Percentiles rank a stretch among this genome's conserved stretches.
Evolutionary conservation across 2,329 filamentous ascomycete species (phyloP).

Genomic region (Cephalotrichum gorgonifer): DNA sequence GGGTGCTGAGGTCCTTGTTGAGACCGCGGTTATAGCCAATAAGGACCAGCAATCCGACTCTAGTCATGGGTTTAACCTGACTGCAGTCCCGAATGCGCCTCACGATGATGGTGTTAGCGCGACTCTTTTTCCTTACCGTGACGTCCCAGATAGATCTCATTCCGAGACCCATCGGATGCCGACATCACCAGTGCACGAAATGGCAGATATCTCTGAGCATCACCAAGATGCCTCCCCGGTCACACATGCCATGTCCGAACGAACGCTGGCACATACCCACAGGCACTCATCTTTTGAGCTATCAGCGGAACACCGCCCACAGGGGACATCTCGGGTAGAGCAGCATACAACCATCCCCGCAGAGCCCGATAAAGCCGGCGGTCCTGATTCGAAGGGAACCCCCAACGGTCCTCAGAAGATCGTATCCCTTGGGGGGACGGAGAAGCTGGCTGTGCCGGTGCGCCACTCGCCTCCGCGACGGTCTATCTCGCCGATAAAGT

Average conservation of each 20-base stretch:
- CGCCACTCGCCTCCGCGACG: constrained; percentile 45
- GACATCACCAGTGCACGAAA: background rate
- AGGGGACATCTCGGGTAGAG: background rate
- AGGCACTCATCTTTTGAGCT: background rate
- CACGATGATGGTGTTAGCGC: background rate
- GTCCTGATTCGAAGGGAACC: background rate
- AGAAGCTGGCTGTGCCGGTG: constrained; percentile 4
- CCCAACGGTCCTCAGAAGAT: background rate
- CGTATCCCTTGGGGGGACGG: background rate
- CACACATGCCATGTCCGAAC: background rate
- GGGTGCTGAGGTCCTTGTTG: constrained; percentile 1
- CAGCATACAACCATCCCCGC: background rate
- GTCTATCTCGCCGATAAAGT: constrained; percentile 67
- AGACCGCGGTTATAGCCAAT: background rate
- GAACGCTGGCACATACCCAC: background rate
- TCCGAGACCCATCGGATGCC: background rate
- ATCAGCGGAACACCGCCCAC: background rate
- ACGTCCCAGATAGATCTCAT: background rate
- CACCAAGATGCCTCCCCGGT: background rate
- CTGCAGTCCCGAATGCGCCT: background rate
- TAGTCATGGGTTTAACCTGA: background rate
- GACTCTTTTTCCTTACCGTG: background rate
- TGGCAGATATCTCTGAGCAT: background rate
- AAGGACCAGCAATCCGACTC: background rate
- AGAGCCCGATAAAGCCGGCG: background rate